Conservation (phyloP, 148 eudicot genomes). For the Rhododendron vialii region DNA sequence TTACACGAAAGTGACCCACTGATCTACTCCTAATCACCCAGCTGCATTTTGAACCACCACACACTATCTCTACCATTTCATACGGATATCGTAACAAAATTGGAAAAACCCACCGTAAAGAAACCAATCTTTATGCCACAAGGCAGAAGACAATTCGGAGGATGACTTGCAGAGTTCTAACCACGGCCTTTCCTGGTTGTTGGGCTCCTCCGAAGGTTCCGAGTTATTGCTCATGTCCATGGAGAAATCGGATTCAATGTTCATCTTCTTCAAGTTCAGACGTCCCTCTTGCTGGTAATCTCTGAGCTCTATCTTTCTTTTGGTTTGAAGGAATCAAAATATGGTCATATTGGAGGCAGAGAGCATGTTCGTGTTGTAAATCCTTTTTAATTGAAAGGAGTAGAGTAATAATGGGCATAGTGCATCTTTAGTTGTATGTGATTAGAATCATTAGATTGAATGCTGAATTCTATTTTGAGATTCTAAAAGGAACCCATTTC, state of each 20-base stretch:
- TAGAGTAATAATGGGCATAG: not conserved
- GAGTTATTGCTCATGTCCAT: slow-evolving; percentile 1
- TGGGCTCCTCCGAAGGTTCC: slow-evolving; percentile 9
- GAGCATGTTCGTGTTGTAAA: not conserved
- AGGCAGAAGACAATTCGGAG: not conserved
- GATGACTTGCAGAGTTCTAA: slow-evolving; percentile 18
- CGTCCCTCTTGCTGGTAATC: slow-evolving; percentile 17
- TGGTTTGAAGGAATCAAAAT: not conserved
- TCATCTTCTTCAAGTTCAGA: slow-evolving; percentile 25
- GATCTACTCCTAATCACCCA: not conserved
- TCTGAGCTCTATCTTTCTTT: not conserved
- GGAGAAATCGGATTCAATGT: slow-evolving; percentile 18
- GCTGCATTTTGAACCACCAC: not conserved
- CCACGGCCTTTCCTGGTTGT: slow-evolving; percentile 3
- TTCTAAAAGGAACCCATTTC: not conserved
- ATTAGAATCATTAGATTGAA: not conserved
- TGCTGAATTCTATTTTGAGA: not conserved
- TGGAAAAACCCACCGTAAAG: not conserved
- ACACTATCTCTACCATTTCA: not conserved
- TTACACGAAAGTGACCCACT: not conserved
- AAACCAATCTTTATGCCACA: not conserved
- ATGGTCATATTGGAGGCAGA: not conserved
- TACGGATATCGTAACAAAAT: not conserved
- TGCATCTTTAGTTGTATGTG: too few relatives aligned
- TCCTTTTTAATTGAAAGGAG: not conserved